Evolutionary conservation across 495 filamentous ascomycete genomes (phyloP), one percentile per base, ranked within the genome.

Genomic region (Talaromyces proteolyticus): DNA sequence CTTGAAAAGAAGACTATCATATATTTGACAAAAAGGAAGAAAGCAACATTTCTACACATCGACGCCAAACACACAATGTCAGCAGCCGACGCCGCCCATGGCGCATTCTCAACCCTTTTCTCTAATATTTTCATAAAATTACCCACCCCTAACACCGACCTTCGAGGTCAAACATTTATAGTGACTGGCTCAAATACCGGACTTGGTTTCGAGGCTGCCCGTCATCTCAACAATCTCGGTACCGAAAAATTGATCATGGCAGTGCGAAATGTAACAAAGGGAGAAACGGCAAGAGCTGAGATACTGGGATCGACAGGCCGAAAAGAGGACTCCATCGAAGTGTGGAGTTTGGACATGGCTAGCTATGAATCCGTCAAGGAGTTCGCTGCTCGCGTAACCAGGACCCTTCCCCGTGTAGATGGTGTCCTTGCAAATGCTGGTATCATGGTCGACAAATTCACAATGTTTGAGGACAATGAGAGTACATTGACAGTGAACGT

Each of bases 121-220:
- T 49, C 47, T 36, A 49, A 49, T 21, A 8, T 49, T 36, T 49
- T 49, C 47, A 22, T 49, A 21, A 40, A 29, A 18, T 36, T 49
- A 1, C 47, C 47, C 36, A 17, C 18, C 47, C 47, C 47, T 4
- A 40, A 41, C 7, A 47, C 18, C 46, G 54, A 53, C 45, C 58
- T 60, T 51, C 45, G 54, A 3, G 62, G 59, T 39, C 58, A 78
- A 47, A 81, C 72, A 1, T 63, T 77, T 38, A 68, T 82, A 23
- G 65, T 81, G 7, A 77, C 78, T 0, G 78, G 79, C 6, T 60
- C 73, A 20, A 82, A 80, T 49, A 57, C 53, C 8, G 77, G 79
- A 10, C 55, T 78, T 2, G 76, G 76, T 1, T 56, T 67, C 6
- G 74, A 79, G 52, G 63, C 74, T 11, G 64, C 66, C 17, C 62